Evolutionary conservation across 2,329 filamentous ascomycete genomes (phyloP).

Genomic region (Claviceps lovelessii): DNA sequence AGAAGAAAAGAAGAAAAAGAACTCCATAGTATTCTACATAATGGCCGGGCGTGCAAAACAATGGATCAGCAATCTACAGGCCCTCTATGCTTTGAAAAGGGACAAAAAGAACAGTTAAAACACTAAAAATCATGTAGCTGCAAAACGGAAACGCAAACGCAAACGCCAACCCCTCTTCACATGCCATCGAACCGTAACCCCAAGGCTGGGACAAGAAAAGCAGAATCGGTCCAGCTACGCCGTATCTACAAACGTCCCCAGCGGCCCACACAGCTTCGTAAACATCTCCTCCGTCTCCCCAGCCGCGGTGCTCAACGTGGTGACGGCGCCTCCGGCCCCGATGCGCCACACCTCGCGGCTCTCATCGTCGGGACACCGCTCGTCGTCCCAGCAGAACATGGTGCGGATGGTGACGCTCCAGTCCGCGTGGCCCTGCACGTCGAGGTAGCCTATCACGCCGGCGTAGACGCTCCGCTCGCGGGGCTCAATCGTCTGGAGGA

Average conservation of each 20-base stretch:
- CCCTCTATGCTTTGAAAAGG: no score
- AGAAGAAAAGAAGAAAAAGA: no score
- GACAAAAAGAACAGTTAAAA: no score
- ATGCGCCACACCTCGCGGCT: conserved; percentile 58
- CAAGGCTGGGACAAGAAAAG: no score
- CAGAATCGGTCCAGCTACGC: conserved; percentile 9
- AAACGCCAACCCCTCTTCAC: no score
- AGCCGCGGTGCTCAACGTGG: conserved; percentile 62
- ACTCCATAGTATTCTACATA: no score
- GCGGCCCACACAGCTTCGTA: conserved; percentile 49
- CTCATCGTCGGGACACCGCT: conserved; percentile 18
- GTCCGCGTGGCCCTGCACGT: conserved; percentile 70
- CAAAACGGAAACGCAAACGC: no score
- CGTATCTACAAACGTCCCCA: conserved; percentile 33
- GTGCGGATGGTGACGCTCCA: conserved; percentile 87
- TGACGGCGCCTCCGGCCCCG: conserved; percentile 83
- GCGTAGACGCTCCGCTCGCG: conserved; percentile 64
- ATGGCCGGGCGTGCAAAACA: no score
- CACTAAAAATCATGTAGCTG: no score
- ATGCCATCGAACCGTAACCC: no score
- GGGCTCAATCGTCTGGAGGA: conserved; percentile 55
- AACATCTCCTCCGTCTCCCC: conserved; percentile 89
- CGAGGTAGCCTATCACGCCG: conserved; percentile 80
- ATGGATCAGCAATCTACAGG: no score
- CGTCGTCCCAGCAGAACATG: conserved; percentile 58